Conservation (phyloP, 2,329 filamentous ascomycete genomes). For the Xylariaceae sp. region DNA sequence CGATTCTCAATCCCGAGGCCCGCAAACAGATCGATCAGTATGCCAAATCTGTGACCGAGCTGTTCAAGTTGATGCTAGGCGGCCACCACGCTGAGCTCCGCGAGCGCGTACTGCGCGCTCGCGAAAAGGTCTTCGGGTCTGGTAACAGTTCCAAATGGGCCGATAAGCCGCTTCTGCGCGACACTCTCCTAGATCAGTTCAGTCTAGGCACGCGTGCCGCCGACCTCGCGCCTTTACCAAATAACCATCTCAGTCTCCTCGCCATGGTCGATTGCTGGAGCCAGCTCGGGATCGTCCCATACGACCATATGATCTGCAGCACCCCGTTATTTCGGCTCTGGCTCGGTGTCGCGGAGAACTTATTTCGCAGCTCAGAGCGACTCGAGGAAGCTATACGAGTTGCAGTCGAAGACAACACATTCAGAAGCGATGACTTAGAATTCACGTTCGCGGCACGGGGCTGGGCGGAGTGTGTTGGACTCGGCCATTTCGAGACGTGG, state of each 20-base stretch:
- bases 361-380: conserved; percentile 78
- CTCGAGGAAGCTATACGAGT: conserved; percentile 83
- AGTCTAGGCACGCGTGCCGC: conserved; percentile 59
- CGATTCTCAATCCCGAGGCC: conserved; percentile 92
- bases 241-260: conserved; percentile 89
- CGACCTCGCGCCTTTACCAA: conserved; percentile 55
- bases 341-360: conserved; percentile 93
- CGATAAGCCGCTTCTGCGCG: conserved; percentile 67
- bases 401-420: conserved; percentile 83
- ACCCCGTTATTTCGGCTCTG: conserved; percentile 96
- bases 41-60: conserved; percentile 82
- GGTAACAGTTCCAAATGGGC: conserved; percentile 46
- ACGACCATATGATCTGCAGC: conserved; percentile 99
- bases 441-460: conserved; percentile 95
- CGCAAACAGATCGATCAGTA: conserved; percentile 93
- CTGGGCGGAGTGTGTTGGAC: conserved; percentile 89
- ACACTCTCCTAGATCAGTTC: conserved; percentile 84
- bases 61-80: conserved; percentile 96
- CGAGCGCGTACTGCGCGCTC: conserved; percentile 59
- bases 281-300: conserved; percentile 86
- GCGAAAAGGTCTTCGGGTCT: conserved; percentile 67
- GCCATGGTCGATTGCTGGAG: conserved; percentile 99
- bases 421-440: conserved; percentile 92
- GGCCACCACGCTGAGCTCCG: conserved; percentile 74
- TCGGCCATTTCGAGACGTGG: conserved; percentile 92